Conservation (phyloP, 2,329 filamentous ascomycete species). For the Esteya vermicola region DNA sequence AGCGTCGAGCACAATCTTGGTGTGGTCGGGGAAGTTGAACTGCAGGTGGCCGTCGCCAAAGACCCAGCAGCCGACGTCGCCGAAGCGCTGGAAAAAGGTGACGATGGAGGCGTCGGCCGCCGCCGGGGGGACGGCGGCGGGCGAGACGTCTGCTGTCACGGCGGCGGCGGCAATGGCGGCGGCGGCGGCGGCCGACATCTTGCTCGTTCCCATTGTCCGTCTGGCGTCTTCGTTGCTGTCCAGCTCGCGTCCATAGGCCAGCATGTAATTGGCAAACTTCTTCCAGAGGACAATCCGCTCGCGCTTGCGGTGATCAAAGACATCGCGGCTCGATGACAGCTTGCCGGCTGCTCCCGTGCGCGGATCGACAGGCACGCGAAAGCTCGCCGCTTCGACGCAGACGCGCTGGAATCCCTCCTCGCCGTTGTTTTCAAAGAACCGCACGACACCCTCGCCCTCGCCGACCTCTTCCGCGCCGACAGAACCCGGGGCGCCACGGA, state of each 20-base stretch:
- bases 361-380: constrained; percentile 38
- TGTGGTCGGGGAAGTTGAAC: constrained; percentile 83
- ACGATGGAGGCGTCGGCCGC: constrained; percentile 41
- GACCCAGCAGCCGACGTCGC: constrained; percentile 69
- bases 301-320: constrained; percentile 51
- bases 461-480: no score
- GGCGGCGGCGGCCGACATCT: neutral
- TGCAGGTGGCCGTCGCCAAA: constrained; percentile 67
- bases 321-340: constrained; percentile 46
- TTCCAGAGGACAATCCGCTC: constrained; percentile 56
- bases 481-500: neutral
- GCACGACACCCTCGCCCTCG: constrained; percentile 28
- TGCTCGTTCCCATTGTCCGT: constrained; percentile 10
- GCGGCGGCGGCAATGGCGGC: neutral
- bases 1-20: constrained; percentile 65
- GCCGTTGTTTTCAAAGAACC: constrained; percentile 61
- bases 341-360: constrained; percentile 43
- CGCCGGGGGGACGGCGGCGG: constrained; percentile 17
- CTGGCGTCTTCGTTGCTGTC: constrained; percentile 17
- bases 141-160: no score
- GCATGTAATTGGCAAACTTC: constrained; percentile 64
- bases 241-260: constrained; percentile 59
- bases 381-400: constrained; percentile 49
- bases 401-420: constrained; percentile 48
- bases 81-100: constrained; percentile 69